These are phyloP conservation scores for Melanogaster broomeanus DNA, from an alignment of 768 basidiomycete genomes.

Conservation along the genomic window DNA sequence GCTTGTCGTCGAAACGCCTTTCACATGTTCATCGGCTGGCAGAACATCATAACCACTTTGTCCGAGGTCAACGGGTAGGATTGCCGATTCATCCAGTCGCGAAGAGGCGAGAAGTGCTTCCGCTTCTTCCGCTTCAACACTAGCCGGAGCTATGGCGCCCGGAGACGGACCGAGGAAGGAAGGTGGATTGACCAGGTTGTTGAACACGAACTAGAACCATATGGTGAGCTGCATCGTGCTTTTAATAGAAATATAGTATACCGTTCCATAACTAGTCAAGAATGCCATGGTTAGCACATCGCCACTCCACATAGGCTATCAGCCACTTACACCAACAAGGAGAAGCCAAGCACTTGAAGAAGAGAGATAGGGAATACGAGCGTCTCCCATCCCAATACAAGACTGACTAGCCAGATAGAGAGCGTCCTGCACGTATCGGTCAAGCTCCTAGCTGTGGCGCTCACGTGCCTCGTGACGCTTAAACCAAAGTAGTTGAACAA, in stretches of 20 bases:
- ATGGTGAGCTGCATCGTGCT: conserved; percentile 7
- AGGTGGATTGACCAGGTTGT: conserved; percentile 72
- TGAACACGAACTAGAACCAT: conserved; percentile 76
- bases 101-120: conserved; percentile 46
- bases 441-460: conserved; percentile 87
- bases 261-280: conserved; percentile 76
- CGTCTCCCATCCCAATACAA: conserved; percentile 88
- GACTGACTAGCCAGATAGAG: conserved; percentile 92
- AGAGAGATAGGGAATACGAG: conserved; percentile 80
- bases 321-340: conserved; percentile 78
- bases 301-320: conserved; percentile 1
- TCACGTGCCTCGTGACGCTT: conserved; percentile 90
- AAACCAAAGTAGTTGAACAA: conserved; percentile 90
- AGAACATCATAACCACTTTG: conserved; percentile 83
- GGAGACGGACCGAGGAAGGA: conserved; percentile 54
- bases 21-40: conserved; percentile 45
- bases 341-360: conserved; percentile 84
- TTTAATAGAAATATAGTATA: conserved; percentile 34
- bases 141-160: conserved; percentile 27
- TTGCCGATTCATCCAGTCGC: conserved; percentile 77
- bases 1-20: conserved; percentile 11
- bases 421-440: conserved; percentile 96
- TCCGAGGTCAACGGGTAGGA: conserved; percentile 79
- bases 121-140: conserved; percentile 57
- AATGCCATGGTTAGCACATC: conserved; percentile 12